Evolutionary conservation across 305 asterid species (phyloP), one percentile per base, ranked within the genome.

Genomic region (Fraxinus sp.): DNA sequence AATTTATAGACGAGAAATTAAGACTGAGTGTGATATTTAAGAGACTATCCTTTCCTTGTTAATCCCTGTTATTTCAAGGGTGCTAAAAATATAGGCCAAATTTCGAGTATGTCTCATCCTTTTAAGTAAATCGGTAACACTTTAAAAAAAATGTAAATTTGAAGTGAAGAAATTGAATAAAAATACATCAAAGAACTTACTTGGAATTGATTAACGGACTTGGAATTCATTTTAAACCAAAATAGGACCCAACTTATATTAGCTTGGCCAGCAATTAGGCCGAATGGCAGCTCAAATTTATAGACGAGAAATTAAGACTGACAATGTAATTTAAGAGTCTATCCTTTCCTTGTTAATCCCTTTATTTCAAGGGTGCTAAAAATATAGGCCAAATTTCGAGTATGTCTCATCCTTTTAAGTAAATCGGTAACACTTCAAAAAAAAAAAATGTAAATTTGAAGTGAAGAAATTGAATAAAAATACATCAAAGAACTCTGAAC

Each of bases 381-480:
- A 55, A 55, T 55, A 7, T 2, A 1, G 26, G 68, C 26, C 11
- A 57, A 62, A 62, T 7, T 6, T 22, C 71, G 10, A 62, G 16
- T 22, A 14, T 9, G 1, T 2, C 16, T 62, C 72, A 62, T 62
- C 32, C 72, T 62, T 30, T 13, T 28, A 57, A 8, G 72, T 22
- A 62, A 62, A 62, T 62, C 24, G 33, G 33, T 9, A 62, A 62
- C 68, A 16, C 68, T 7, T 37, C n/a, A n/a, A n/a, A 37, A 37
- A 37, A 79, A 75, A 71, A 80, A 74, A 18, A 57, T 22, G 41
- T 77, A 5, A 59, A 73, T 37, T 37, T 73, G 43, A 49, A 84
- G 82, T 77, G 35, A 77, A 78, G 66, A 55, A 36, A 32, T 18
- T 55, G 16, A 30, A 20, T 57, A 62, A 22, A 62, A 66, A 66